These are phyloP conservation scores for Candida tropicalis DNA, from an alignment of 1,139 yeast genomes.

Conservation along the genomic window DNA sequence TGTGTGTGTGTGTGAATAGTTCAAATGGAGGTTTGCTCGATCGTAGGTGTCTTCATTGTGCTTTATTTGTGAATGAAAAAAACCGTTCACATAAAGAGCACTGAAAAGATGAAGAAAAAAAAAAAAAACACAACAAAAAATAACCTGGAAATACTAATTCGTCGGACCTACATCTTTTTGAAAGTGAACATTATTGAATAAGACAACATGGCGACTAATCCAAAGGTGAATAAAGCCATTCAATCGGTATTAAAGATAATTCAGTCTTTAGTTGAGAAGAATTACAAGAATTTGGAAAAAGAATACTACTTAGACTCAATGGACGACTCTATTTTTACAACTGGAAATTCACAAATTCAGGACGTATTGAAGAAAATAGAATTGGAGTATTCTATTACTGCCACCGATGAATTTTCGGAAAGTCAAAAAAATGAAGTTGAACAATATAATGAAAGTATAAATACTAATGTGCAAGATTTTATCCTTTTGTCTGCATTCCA, in stretches of 20 bases:
- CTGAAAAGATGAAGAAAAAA: too few relatives aligned
- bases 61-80: too few relatives aligned
- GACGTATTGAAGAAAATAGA: slow-evolving; percentile 4
- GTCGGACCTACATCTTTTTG: too few relatives aligned
- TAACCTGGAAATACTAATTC: background rate
- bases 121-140: too few relatives aligned
- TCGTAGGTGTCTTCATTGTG: too few relatives aligned
- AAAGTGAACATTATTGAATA: too few relatives aligned
- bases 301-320: slow-evolving; percentile 6
- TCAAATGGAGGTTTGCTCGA: too few relatives aligned
- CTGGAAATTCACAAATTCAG: slow-evolving; percentile 5
- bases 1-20: too few relatives aligned
- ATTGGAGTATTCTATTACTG: slow-evolving; percentile 6
- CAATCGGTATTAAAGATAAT: background rate
- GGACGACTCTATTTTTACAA: slow-evolving; percentile 7
- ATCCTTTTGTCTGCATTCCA: slow-evolving; percentile 25
- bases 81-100: too few relatives aligned
- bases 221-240: background rate
- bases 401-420: slow-evolving; percentile 39
- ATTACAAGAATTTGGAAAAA: slow-evolving; percentile 3
- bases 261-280: background rate
- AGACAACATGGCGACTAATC: slow-evolving; percentile 4
- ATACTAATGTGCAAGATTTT: slow-evolving; percentile 21
- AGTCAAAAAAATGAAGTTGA: slow-evolving; percentile 33
- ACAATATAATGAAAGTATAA: slow-evolving; percentile 23